phyloP scores from a whole-genome alignment of 192 early-diverging fungal species.

The Coemansia guatemalensis region DNA sequence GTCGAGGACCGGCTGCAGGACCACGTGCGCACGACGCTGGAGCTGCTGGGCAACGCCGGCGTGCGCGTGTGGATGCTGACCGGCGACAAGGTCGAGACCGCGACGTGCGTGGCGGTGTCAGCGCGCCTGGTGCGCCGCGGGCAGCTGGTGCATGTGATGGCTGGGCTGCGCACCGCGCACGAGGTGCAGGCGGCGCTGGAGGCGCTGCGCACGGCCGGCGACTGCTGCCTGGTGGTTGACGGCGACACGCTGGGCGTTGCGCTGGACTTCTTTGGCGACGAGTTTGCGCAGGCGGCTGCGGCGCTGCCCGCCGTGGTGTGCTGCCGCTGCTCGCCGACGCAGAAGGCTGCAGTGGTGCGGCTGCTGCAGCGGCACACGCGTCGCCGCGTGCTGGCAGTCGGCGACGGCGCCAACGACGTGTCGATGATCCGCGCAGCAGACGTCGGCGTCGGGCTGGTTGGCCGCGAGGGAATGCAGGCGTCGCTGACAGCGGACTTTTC shows the following conservation, averaged over 20 bases:
- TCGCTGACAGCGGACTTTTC: slow-evolving; percentile 94
- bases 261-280: slow-evolving; percentile 69
- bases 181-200: slow-evolving; percentile 67
- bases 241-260: slow-evolving; percentile 84
- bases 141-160: slow-evolving; percentile 80
- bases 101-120: slow-evolving; percentile 91
- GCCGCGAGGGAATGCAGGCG: slow-evolving; percentile 95
- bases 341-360: slow-evolving; percentile 89
- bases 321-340: slow-evolving; percentile 94
- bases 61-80: slow-evolving; percentile 98
- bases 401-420: slow-evolving; percentile 97
- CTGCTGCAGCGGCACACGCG: slow-evolving; percentile 74
- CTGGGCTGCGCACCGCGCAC: slow-evolving; percentile 59
- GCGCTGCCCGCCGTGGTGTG: slow-evolving; percentile 85
- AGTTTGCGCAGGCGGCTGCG: slow-evolving; percentile 78
- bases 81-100: slow-evolving; percentile 97
- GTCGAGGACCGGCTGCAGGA: slow-evolving; percentile 97
- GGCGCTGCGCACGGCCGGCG: slow-evolving; percentile 64
- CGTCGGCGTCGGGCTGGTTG: slow-evolving; percentile 96
- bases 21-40: slow-evolving; percentile 84
- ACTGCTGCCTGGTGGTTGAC: slow-evolving; percentile 87
- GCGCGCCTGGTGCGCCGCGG: slow-evolving; percentile 86
- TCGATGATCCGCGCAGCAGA: slow-evolving; percentile 96
- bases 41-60: slow-evolving; percentile 87
- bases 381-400: slow-evolving; percentile 83